Percentiles rank a stretch among this genome's conserved stretches.
Evolutionary conservation across 2,329 filamentous ascomycete genomes (phyloP).

Genomic region (Phialocephala subalpina): DNA sequence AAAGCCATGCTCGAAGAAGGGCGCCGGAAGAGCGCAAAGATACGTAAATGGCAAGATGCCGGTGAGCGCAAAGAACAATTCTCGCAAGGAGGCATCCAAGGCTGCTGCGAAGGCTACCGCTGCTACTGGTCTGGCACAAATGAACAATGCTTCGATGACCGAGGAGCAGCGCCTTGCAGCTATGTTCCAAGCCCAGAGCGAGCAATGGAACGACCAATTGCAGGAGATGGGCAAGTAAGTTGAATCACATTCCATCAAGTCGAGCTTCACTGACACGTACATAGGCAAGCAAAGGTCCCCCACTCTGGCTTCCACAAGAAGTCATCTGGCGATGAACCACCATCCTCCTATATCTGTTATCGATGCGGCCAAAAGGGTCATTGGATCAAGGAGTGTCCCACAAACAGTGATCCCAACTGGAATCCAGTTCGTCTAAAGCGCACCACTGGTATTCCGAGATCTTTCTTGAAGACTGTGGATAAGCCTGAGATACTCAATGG

Average conservation of each 20-base stretch:
- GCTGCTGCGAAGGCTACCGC: constrained; percentile 58
- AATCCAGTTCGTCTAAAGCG: constrained; percentile 92
- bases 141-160: constrained; percentile 78
- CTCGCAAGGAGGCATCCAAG: constrained; percentile 69
- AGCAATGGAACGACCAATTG: constrained; percentile 93
- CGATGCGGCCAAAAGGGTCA: constrained; percentile 98
- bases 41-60: constrained; percentile 98
- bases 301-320: constrained; percentile 67
- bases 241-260: constrained; percentile 35
- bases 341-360: constrained; percentile 94
- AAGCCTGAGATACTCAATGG: constrained; percentile 81
- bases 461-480: constrained; percentile 94
- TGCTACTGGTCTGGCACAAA: constrained; percentile 66
- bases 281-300: constrained; percentile 68
- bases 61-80: constrained; percentile 81
- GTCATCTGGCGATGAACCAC: constrained; percentile 91
- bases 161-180: constrained; percentile 95
- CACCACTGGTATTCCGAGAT: constrained; percentile 95
- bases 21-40: constrained; percentile 88
- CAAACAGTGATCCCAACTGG: constrained; percentile 97
- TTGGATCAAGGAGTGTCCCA: constrained; percentile 98
- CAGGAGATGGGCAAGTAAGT: constrained; percentile 86
- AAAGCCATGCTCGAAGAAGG: constrained; percentile 82
- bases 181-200: constrained; percentile 88
- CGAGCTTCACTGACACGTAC: constrained; percentile 48